phyloP scores from a whole-genome alignment of 306 rosid genomes.

The Datisca glomerata region DNA sequence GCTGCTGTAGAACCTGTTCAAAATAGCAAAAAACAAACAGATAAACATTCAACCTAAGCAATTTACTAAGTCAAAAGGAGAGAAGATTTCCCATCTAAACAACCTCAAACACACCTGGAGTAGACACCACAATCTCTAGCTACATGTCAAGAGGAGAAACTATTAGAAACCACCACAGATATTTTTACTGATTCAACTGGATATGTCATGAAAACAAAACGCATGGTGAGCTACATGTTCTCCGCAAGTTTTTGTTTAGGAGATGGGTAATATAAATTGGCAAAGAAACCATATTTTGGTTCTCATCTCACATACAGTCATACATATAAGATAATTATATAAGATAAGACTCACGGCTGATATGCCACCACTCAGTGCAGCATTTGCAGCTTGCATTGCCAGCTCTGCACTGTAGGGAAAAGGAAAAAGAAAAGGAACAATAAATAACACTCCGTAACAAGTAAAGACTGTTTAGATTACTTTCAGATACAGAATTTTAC shows the following conservation, averaged over 20 bases:
- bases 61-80: conserved; percentile 6
- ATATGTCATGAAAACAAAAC: background rate
- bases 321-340: background rate
- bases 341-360: conserved; percentile 57
- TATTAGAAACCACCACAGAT: conserved; percentile 13
- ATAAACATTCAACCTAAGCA: conserved; percentile 14
- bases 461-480: background rate
- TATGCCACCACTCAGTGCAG: conserved; percentile 76
- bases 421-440: conserved; percentile 14
- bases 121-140: conserved; percentile 83
- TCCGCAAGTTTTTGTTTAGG: background rate
- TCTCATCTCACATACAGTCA: background rate
- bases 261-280: background rate
- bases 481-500: background rate
- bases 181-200: background rate
- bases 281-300: background rate
- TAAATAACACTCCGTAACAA: conserved; percentile 1
- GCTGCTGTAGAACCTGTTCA: conserved; percentile 56
- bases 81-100: conserved; percentile 15
- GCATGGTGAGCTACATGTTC: background rate
- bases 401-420: conserved; percentile 49
- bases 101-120: conserved; percentile 94
- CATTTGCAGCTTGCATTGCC: conserved; percentile 75
- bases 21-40: conserved; percentile 8
- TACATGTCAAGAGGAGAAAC: conserved; percentile 20